A percentile compares a stretch with the other conserved stretches of the same genome.
Evolutionary conservation across 176 grass and related monocot genomes (phyloP).

Genomic region (Pontederia crassipes): DNA sequence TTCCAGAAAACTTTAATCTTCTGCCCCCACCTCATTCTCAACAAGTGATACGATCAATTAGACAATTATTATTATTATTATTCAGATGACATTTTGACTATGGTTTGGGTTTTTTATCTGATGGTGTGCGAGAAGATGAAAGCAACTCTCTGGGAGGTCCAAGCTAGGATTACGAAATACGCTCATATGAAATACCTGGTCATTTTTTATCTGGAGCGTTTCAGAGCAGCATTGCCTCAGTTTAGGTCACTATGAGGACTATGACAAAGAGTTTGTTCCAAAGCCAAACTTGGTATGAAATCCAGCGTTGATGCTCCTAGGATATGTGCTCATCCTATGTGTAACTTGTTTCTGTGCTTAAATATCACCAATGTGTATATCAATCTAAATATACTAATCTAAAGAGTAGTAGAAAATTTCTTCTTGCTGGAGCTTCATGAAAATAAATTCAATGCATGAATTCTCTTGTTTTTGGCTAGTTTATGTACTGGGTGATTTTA

Average conservation of each 20-base stretch:
- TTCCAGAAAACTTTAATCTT: no score
- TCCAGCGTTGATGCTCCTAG: not conserved
- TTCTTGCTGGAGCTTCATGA: no score
- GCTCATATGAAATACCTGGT: constrained; percentile 21
- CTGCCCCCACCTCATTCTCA: not conserved
- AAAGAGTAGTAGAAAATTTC: no score
- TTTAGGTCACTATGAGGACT: constrained; percentile 19
- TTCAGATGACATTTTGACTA: no score
- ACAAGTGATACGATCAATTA: not conserved
- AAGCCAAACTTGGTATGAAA: constrained; percentile 4
- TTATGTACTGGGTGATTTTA: no score
- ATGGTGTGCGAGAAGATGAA: constrained; percentile 24
- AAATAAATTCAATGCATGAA: no score
- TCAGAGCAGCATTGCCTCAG: constrained; percentile 21
- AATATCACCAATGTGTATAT: no score
- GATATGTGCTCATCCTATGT: no score
- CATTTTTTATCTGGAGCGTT: constrained; percentile 28
- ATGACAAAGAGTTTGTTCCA: constrained; percentile 15
- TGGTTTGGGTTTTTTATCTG: constrained; percentile 36
- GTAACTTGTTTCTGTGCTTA: no score
- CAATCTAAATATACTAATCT: no score
- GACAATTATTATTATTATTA: no score
- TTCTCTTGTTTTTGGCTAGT: no score
- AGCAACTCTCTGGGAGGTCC: constrained; percentile 30
- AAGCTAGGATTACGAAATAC: constrained; percentile 29